A percentile compares a stretch with the other conserved stretches of the same genome.
Evolutionary conservation across 352 stramenopile genomes (phyloP).

Genomic region (Phytopythium mirpurense): DNA sequence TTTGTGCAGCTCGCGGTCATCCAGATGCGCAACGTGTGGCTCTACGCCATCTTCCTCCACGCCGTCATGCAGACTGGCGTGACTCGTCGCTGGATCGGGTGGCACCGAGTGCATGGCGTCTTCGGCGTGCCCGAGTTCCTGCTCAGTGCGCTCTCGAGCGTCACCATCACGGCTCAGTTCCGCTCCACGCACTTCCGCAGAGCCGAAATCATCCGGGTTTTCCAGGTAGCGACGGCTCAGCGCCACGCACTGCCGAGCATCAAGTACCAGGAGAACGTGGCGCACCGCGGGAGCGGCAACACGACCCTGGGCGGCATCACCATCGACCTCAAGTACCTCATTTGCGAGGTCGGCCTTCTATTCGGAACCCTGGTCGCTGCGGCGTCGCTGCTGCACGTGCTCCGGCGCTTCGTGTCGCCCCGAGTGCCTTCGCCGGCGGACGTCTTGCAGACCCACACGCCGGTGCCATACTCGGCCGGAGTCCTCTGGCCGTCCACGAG

Average conservation of each 20-base stretch:
- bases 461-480: conserved; percentile 26
- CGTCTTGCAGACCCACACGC: conserved; percentile 8
- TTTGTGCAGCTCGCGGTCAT: conserved; percentile 28
- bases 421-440: neutral
- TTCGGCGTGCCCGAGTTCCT: conserved; percentile 27
- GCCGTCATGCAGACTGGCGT: conserved; percentile 12
- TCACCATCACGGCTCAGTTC: conserved; percentile 31
- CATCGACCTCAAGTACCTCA: conserved; percentile 29
- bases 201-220: conserved; percentile 11
- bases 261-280: conserved; percentile 12
- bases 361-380: conserved; percentile 2
- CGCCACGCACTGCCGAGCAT: neutral
- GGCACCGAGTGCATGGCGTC: conserved; percentile 6
- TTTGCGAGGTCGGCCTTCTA: conserved; percentile 14
- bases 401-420: neutral
- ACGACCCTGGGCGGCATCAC: conserved; percentile 19
- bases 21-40: conserved; percentile 45
- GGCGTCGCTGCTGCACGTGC: neutral
- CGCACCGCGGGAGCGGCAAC: conserved; percentile 15
- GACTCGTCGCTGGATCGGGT: conserved; percentile 15
- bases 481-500: conserved; percentile 19
- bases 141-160: conserved; percentile 25
- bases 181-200: conserved; percentile 19
- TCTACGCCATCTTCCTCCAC: conserved; percentile 30
- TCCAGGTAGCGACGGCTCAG: neutral